phyloP scores from a whole-genome alignment of 2,329 filamentous ascomycete genomes.

The Pseudofabraea citricarpa region DNA sequence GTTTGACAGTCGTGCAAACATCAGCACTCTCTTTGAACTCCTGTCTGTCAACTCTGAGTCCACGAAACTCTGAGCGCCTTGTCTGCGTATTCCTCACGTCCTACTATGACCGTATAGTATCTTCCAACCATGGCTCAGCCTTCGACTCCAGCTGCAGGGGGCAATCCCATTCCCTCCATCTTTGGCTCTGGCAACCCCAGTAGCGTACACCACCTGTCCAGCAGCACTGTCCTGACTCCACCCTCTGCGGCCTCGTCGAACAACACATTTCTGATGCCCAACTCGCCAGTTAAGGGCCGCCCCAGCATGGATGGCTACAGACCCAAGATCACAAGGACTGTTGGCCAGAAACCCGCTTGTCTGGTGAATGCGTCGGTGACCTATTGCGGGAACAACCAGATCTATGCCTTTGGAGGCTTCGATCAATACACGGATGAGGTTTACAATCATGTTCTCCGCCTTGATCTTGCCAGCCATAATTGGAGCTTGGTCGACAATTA shows the following conservation, averaged over 20 bases:
- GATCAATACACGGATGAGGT: slow-evolving; percentile 99
- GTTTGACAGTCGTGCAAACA: not conserved
- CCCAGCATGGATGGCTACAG: slow-evolving; percentile 69
- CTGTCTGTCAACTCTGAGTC: no score
- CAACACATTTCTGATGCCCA: slow-evolving; percentile 88
- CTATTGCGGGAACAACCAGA: slow-evolving; percentile 96
- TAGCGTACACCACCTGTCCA: slow-evolving; percentile 13
- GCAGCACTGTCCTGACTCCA: slow-evolving; percentile 31
- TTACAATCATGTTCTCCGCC: slow-evolving; percentile 91
- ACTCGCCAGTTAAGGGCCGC: slow-evolving; percentile 68
- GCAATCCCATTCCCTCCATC: slow-evolving; percentile 34
- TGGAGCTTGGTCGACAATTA: slow-evolving; percentile 98
- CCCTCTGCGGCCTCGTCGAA: slow-evolving; percentile 52
- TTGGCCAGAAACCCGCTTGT: slow-evolving; percentile 82
- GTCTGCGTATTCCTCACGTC: no score
- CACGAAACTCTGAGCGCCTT: no score
- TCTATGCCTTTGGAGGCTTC: slow-evolving; percentile 97
- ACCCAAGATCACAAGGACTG: slow-evolving; percentile 74
- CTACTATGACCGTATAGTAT: slow-evolving; percentile 19
- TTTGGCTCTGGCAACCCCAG: slow-evolving; percentile 37
- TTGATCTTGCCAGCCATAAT: slow-evolving; percentile 82
- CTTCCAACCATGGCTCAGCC: slow-evolving; percentile 36
- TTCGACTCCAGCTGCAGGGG: slow-evolving; percentile 38
- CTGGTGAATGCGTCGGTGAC: slow-evolving; percentile 97
- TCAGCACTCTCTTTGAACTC: not conserved